Evolutionary conservation across 2,329 filamentous ascomycete genomes (phyloP).

Genomic region (Pyrenochaeta sp.): DNA sequence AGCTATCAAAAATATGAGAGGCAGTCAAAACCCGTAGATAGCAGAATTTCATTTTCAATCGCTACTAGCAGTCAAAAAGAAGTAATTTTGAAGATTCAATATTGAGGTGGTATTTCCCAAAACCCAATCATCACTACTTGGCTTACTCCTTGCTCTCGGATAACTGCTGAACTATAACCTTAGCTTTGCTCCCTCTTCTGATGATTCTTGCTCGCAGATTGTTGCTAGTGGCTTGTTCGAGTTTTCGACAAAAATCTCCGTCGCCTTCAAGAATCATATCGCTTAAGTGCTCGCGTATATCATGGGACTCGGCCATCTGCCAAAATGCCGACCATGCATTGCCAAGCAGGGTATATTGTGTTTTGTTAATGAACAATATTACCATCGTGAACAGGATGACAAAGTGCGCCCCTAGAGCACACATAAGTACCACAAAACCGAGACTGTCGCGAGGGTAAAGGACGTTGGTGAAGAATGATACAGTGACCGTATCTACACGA

Average conservation of each 20-base stretch:
- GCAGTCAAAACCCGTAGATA: too few species aligned
- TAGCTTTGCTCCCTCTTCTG: background rate
- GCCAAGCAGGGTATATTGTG: slow-evolving; percentile 11
- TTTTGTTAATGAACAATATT: slow-evolving; percentile 9
- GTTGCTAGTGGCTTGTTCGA: background rate
- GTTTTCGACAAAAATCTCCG: slow-evolving; percentile 1
- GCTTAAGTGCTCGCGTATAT: slow-evolving; percentile 1
- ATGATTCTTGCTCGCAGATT: slow-evolving; percentile 5
- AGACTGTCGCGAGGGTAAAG: slow-evolving; percentile 5
- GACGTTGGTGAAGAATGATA: slow-evolving; percentile 12
- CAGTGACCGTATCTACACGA: slow-evolving; percentile 2
- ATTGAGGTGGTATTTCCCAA: too few species aligned
- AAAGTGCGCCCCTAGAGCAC: slow-evolving; percentile 5
- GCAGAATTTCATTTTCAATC: too few species aligned
- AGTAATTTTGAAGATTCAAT: too few species aligned
- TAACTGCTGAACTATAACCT: slow-evolving; percentile 1
- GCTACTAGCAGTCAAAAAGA: too few species aligned
- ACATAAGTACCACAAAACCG: slow-evolving; percentile 7
- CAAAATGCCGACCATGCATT: slow-evolving; percentile 14
- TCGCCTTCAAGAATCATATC: background rate
- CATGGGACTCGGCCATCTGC: slow-evolving; percentile 9
- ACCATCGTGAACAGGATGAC: slow-evolving; percentile 1
- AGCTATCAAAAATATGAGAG: too few species aligned
- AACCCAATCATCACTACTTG: too few species aligned
- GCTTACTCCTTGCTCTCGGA: too few species aligned